Evolutionary conservation across 345 rosid species (phyloP), one percentile per base, ranked within the genome.

Genomic region (Pugionium cornutum): DNA sequence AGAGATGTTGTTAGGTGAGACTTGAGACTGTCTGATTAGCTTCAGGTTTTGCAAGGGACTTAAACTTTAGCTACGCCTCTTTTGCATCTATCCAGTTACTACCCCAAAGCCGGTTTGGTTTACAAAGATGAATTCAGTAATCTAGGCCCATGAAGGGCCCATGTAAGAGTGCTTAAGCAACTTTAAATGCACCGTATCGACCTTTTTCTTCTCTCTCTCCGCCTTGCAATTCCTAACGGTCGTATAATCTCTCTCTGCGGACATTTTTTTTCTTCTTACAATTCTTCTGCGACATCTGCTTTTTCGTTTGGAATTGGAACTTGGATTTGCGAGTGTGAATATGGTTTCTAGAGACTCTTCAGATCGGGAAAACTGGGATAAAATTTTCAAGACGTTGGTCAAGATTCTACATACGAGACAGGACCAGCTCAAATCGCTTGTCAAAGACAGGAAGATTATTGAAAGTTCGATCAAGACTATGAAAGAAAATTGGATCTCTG

Each of bases 311-410:
- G 37, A 5, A 40, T 4, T 52, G 30, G 68, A 7, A 60, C 3
- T 33, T 18, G 6, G 39, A 7, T 27, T 40, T 62, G 81, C 82
- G 85, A 68, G 64, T 35, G 40, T 29, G 37, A 56, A 58, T 58
- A 52, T 69, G 10, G 69, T 44, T 6, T 68, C 76, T 48, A 37
- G 51, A 65, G 57, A 52, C 4, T 61, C 82, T 1, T 67, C 80
- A 11, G 88, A 83, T 33, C 75, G 86, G 31, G 51, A 54, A 78
- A 87, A 81, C 53, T 83, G 96, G 95, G 84, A 73, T 43, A 79
- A 53, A 43, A 70, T 91, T 7, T 84, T 85, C 54, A 58, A 82
- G 37, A 68, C 75, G 26, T 41, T 87, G 58, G 80, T 87, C 28
- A 72, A 84, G 59, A 70, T 84, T 46, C 39, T 95, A 31, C 77